Conservation (phyloP, 1,284 basidiomycete genomes). For the Ceratobasidium sp. region DNA sequence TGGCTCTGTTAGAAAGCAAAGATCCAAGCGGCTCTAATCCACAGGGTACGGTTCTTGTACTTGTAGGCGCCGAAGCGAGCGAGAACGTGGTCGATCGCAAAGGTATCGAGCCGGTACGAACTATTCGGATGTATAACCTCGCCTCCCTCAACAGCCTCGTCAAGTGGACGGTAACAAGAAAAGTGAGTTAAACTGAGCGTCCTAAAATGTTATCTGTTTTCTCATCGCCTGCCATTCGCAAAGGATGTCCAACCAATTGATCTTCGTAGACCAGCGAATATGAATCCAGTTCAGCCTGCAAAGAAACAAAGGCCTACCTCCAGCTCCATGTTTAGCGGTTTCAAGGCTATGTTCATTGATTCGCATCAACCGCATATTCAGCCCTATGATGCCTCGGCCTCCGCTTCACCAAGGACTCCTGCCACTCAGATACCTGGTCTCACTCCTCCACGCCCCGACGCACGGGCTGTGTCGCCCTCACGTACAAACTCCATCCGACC, state of each 20-base stretch:
- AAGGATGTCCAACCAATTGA: conserved; percentile 67
- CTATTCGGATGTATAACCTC: conserved; percentile 79
- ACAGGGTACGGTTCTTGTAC: conserved; percentile 73
- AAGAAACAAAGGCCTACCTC: conserved; percentile 33
- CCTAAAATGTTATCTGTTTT: conserved; percentile 34
- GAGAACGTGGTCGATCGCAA: conserved; percentile 54
- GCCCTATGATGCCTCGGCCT: conserved; percentile 43
- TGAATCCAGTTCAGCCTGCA: conserved; percentile 49
- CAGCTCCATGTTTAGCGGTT: conserved; percentile 21
- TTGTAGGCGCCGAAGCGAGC: conserved; percentile 65
- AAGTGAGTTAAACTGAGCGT: conserved; percentile 53
- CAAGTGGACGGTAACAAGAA: conserved; percentile 70
- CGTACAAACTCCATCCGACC: conserved; percentile 25
- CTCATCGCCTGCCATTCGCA: conserved; percentile 16
- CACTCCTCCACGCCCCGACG: conserved; percentile 42
- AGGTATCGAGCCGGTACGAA: conserved; percentile 60
- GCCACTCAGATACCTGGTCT: not conserved
- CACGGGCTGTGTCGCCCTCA: conserved; percentile 43
- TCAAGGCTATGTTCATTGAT: conserved; percentile 36
- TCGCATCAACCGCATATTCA: conserved; percentile 30
- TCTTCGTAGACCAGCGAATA: conserved; percentile 59
- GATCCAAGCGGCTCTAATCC: conserved; percentile 63
- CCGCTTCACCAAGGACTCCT: conserved; percentile 35
- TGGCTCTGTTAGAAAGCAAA: conserved; percentile 73
- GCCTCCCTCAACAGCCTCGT: conserved; percentile 73